Evolutionary conservation across 2,329 filamentous ascomycete species (phyloP).

Genomic region (Colletotrichum chrysophilum): DNA sequence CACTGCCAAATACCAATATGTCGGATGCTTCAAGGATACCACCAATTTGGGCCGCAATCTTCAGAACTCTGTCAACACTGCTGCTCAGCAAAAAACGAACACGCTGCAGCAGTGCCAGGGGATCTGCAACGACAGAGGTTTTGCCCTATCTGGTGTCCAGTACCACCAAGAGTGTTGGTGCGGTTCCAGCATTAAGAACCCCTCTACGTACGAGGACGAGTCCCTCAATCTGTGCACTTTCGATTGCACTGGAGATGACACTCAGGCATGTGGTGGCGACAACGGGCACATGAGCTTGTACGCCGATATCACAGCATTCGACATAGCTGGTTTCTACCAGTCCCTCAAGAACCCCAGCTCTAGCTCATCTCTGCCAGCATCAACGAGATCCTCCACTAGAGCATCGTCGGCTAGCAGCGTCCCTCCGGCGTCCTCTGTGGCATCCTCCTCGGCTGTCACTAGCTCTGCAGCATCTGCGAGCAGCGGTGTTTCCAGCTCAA

Average conservation of each 20-base stretch:
- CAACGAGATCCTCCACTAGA: not conserved
- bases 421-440: not conserved
- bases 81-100: constrained; percentile 27
- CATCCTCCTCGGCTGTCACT: not conserved
- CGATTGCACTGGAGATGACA: constrained; percentile 31
- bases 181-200: constrained; percentile 27
- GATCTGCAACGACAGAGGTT: constrained; percentile 31
- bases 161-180: constrained; percentile 36
- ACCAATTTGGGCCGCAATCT: constrained; percentile 34
- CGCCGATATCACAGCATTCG: constrained; percentile 32
- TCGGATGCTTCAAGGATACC: constrained; percentile 45
- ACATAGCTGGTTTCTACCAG: constrained; percentile 26
- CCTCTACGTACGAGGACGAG: constrained; percentile 28
- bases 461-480: not conserved
- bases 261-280: constrained; percentile 35
- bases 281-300: constrained; percentile 36
- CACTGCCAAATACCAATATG: constrained; percentile 33
- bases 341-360: constrained; percentile 13
- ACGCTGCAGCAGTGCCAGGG: constrained; percentile 39
- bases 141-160: constrained; percentile 37
- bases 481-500: not conserved
- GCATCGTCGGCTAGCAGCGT: constrained; percentile 15
- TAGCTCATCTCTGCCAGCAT: not conserved
- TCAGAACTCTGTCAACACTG: constrained; percentile 29
- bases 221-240: constrained; percentile 31